Base-by-base conservation (phyloP, 2,329 filamentous ascomycete species). In the Fusarium sp. region DNA sequence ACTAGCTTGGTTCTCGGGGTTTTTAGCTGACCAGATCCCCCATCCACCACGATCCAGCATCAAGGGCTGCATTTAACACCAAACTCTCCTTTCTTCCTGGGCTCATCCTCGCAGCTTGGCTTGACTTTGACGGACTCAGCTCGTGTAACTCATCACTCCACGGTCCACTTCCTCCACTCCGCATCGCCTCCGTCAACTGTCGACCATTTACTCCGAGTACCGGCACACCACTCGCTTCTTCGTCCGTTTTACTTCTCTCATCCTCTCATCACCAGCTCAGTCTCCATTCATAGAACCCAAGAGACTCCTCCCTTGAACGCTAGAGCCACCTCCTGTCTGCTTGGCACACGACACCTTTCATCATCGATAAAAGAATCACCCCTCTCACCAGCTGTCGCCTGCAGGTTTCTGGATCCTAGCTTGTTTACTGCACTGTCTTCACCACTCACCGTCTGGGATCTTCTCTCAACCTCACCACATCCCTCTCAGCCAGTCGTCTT, bases 361-460 rank as follows among this genome's bases (percentile, higher is more conserved):
- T 69, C 68, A 70, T 71, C 69, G 71, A 73, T 73, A 72, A 73
- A 73, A 63, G 46, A 71, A 62, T 61, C 68, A 50, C 64, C 54
- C 62, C 60, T 69, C 64, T 68, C 48, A 47, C 56, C 58, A 64
- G 65, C 65, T 71, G 53, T 49, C 51, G 51, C 43, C 66, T 69
- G 62, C 66, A 69, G 45, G 36, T 62, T 69, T 40, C 55, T 53
- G 48, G 52, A 55, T 54, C 62, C 62, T 56, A 58, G 50, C 59
- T 58, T 56, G 64, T 61, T 62, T 66, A 60, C 62, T 66, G 62
- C 57, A 66, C 61, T 53, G 49, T 44, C 52, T 62, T 66, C 55
- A 68, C 65, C 65, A 68, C 59, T 67, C 64, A 61, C 48, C 26
- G 44, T 65, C 57, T 61, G 56, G 48, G 46, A 43, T 56, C 63